Percentiles rank a stretch among this genome's conserved stretches.
These are phyloP conservation scores for Ceratocystis destructans DNA, from an alignment of 2,329 filamentous ascomycete species.

Conservation along the genomic window DNA sequence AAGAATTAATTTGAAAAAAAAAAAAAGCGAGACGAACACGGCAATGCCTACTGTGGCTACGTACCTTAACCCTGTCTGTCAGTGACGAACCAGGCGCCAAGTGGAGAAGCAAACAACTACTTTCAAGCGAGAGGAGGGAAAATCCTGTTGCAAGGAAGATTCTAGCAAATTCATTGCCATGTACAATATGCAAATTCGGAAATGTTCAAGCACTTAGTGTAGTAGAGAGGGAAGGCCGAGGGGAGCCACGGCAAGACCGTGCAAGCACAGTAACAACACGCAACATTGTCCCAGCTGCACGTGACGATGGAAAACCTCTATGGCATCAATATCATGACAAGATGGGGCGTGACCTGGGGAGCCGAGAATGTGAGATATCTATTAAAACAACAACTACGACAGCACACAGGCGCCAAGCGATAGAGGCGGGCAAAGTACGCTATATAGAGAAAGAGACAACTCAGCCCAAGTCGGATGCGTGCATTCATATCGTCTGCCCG, in stretches of 20 bases:
- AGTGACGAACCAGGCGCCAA: background rate
- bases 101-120: background rate
- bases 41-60: background rate
- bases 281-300: background rate
- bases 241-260: background rate
- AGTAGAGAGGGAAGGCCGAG: background rate
- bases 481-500: background rate
- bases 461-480: background rate
- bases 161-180: background rate
- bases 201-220: background rate
- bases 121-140: background rate
- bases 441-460: background rate
- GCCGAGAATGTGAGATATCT: too few relatives aligned
- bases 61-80: background rate
- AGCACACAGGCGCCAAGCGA: background rate
- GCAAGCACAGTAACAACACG: background rate
- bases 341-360: too few relatives aligned
- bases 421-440: background rate
- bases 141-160: background rate
- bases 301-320: background rate
- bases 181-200: background rate
- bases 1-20: background rate
- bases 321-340: too few relatives aligned
- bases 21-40: too few relatives aligned
- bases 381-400: background rate